Evolutionary conservation across 331 rosid genomes (phyloP), one percentile per base, ranked within the genome.

Genomic region (Saraca asoca): DNA sequence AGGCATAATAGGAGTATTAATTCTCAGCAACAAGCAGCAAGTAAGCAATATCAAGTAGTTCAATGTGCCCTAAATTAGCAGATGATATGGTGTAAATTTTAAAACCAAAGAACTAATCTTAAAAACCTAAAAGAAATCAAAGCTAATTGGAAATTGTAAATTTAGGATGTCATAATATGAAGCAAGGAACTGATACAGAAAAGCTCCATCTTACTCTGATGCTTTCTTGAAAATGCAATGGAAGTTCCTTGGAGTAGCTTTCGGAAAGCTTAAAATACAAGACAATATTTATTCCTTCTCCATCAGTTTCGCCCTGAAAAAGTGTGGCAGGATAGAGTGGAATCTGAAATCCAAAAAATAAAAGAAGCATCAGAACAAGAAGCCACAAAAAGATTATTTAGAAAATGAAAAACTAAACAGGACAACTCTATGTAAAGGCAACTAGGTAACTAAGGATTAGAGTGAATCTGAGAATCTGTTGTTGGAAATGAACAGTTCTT

Each of bases 231-330:
- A 90, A 90, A 74, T 74, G 76, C 58, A 71, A 75, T 38, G 97
- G 95, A 83, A 94, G 89, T 75, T 94, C 95, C 80, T 86, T 90
- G 12, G 89, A 50, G 62, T 86, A 86, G 54, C 82, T 74, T 44
- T 94, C 97, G n/a, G 88, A 81, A 74, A 94, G 95, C 80, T 88
- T 90, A 44, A 90, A 94, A 85, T 94, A 94, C 86, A 94, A 83
- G 42, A 94, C 95, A 51, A 86, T 72, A 77, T 85, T 88, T 87
- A 87, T 77, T 80, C 99, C 99, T 82, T 94, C 92, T n/a, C 99
- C 99, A 71, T 94, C 95, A 0, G 85, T 85, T 79, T 90, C 99
- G 4, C 92, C 97, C 83, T 93, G 97, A 74, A 94, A 94, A 64
- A 94, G 67, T 34, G 92, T 54, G n/a, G 95, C 62, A 2, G 97